These are phyloP conservation scores for Lophiostoma macrostomum DNA, from an alignment of 495 filamentous ascomycete genomes.

Conservation along the genomic window DNA sequence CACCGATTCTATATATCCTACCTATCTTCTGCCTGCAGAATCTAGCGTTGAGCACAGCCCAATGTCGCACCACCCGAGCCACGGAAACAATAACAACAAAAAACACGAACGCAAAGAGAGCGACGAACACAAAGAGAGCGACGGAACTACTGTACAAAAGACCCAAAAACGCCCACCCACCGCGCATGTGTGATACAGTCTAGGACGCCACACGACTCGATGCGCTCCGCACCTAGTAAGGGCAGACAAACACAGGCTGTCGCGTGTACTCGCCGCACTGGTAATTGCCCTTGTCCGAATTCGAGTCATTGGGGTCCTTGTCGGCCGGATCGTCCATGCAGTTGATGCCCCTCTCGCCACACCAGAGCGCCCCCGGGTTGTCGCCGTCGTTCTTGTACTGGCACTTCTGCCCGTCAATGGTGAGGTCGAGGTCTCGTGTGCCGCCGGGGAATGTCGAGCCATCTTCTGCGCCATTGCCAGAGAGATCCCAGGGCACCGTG, in stretches of 20 bases:
- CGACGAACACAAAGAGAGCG: neutral
- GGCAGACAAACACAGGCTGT: conserved; percentile 6
- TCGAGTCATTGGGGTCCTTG: conserved; percentile 4
- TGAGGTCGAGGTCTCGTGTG: conserved; percentile 1
- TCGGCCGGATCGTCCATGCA: conserved; percentile 3
- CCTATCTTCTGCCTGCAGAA: too few relatives aligned
- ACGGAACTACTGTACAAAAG: neutral
- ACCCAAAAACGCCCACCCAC: neutral
- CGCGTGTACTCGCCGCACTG: conserved; percentile 4
- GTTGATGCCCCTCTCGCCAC: neutral
- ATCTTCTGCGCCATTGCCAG: neutral
- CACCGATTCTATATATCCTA: too few relatives aligned
- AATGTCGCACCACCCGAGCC: too few relatives aligned
- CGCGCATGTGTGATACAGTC: neutral
- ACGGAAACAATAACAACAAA: too few relatives aligned
- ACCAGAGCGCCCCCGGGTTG: conserved; percentile 3
- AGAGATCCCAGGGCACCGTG: neutral
- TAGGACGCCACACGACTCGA: neutral
- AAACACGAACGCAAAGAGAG: too few relatives aligned
- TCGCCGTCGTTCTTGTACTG: conserved; percentile 6
- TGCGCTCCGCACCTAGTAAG: neutral
- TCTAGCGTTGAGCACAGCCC: too few relatives aligned
- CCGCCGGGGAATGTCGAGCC: conserved; percentile 1
- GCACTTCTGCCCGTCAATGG: conserved; percentile 4
- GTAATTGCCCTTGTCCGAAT: conserved; percentile 2